Conservation (phyloP, 495 filamentous ascomycete species). For the Xanthoparmelia taractica region DNA sequence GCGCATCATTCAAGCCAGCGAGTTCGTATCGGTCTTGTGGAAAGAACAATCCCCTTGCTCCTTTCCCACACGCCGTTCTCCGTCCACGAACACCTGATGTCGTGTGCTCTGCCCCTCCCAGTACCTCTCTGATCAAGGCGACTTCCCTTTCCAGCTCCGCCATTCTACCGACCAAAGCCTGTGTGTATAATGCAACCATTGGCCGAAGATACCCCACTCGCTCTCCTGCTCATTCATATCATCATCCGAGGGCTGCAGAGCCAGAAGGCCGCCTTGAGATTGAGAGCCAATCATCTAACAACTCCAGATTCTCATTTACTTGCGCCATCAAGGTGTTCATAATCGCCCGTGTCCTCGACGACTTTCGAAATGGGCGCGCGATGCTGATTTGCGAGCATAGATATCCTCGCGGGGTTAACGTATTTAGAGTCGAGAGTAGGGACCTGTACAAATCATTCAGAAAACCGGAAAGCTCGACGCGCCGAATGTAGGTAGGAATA, state of each 20-base stretch:
- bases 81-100: not conserved
- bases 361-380: not conserved
- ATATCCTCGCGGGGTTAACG: not conserved
- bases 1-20: not conserved
- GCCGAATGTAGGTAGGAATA: not conserved
- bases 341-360: not conserved
- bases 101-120: not conserved
- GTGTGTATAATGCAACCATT: not conserved
- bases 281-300: not conserved
- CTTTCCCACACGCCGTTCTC: not conserved
- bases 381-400: not conserved
- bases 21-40: not conserved
- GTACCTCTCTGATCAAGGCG: not conserved
- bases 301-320: not conserved
- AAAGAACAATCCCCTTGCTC: not conserved
- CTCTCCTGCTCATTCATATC: not conserved
- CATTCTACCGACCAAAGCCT: not conserved
- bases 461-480: not conserved
- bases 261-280: not conserved
- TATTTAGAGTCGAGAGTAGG: not conserved
- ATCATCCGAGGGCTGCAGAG: not conserved
- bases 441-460: not conserved
- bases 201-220: not conserved
- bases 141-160: not conserved
- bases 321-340: not conserved